Conservation (phyloP, 2,329 filamentous ascomycete genomes). For the Monosporascus sp. region DNA sequence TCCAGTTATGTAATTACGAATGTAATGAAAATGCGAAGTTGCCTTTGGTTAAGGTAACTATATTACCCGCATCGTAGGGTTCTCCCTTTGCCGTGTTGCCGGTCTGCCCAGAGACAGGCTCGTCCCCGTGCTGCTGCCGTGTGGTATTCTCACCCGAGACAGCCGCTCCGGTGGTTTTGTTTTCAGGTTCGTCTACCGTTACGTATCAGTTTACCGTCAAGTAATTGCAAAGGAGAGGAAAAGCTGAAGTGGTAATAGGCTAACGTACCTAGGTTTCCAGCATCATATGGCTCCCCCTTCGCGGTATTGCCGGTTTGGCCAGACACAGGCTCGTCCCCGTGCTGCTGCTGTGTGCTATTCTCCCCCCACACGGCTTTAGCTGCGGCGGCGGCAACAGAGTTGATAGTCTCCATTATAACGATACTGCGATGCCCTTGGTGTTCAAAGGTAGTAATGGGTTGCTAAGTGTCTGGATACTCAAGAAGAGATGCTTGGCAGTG, state of each 20-base stretch:
- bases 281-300: constrained; percentile 69
- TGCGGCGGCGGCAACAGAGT: constrained; percentile 45
- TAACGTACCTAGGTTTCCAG: constrained; percentile 64
- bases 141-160: constrained; percentile 31
- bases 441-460: neutral
- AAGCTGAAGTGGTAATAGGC: constrained; percentile 8
- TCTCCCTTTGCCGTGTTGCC: constrained; percentile 64
- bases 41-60: constrained; percentile 42
- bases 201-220: neutral
- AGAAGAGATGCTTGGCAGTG: neutral
- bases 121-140: constrained; percentile 38
- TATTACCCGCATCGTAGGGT: constrained; percentile 75
- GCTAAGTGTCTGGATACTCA: neutral
- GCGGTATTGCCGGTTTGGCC: constrained; percentile 64
- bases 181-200: constrained; percentile 3
- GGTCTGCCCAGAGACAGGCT: constrained; percentile 67
- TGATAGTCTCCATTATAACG: constrained; percentile 57
- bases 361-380: constrained; percentile 46
- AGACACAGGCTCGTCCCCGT: constrained; percentile 62
- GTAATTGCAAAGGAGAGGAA: neutral
- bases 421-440: neutral
- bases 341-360: constrained; percentile 23
- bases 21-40: neutral
- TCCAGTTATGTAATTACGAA: neutral
- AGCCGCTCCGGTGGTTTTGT: constrained; percentile 7